These are phyloP conservation scores for Aspergillus funiculosus DNA, from an alignment of 495 filamentous ascomycete species.

Conservation along the genomic window DNA sequence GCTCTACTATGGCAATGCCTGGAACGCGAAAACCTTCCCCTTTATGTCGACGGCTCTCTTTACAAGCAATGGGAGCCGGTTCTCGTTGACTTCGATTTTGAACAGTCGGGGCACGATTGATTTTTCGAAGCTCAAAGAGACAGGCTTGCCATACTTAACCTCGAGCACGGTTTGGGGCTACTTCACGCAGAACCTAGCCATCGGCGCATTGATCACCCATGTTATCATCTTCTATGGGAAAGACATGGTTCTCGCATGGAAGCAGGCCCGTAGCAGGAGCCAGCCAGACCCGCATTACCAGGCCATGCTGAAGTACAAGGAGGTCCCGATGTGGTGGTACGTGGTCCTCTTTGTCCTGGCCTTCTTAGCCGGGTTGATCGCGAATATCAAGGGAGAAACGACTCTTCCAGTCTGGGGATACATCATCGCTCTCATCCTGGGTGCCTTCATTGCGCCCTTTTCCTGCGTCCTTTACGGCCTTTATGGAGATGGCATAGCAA, in stretches of 20 bases:
- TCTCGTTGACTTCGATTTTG: conserved; percentile 31
- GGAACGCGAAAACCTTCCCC: conserved; percentile 44
- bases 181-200: conserved; percentile 16
- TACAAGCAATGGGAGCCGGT: conserved; percentile 20
- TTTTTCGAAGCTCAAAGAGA: conserved; percentile 22
- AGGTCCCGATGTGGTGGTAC: conserved; percentile 54
- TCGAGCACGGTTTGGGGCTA: conserved; percentile 1
- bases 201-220: conserved; percentile 32
- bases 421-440: conserved; percentile 37
- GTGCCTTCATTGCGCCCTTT: conserved; percentile 31
- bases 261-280: conserved; percentile 22
- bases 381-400: conserved; percentile 41
- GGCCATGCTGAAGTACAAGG: conserved; percentile 44
- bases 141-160: conserved; percentile 39
- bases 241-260: conserved; percentile 27
- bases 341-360: conserved; percentile 36
- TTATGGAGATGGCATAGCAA: conserved; percentile 34
- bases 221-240: conserved; percentile 34
- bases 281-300: conserved; percentile 44
- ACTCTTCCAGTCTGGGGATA: conserved; percentile 53
- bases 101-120: conserved; percentile 30
- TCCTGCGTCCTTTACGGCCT: conserved; percentile 27
- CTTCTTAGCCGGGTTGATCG: conserved; percentile 45
- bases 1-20: conserved; percentile 47
- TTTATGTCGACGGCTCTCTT: conserved; percentile 44